These are phyloP conservation scores for Cladosporium austrohemisphaericum DNA, from an alignment of 2,329 filamentous ascomycete species.

Conservation along the genomic window DNA sequence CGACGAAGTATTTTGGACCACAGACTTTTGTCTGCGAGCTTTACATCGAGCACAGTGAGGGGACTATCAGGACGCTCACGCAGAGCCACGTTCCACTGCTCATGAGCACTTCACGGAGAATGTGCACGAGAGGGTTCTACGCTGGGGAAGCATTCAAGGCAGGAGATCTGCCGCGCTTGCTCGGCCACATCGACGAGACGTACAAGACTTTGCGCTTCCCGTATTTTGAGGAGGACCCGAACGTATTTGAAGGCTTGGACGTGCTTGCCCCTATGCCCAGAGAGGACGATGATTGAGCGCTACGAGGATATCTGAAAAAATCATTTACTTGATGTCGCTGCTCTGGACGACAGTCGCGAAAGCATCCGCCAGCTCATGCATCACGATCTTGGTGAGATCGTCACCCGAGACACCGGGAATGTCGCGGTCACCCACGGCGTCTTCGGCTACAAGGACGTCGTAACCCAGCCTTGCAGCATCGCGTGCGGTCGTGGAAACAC, in stretches of 20 bases:
- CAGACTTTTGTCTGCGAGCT: conserved; percentile 26
- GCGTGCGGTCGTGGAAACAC: conserved; percentile 60
- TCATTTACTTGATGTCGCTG: conserved; percentile 41
- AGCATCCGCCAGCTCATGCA: conserved; percentile 60
- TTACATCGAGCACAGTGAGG: conserved; percentile 25
- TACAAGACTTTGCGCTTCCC: conserved; percentile 21
- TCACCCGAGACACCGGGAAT: conserved; percentile 59
- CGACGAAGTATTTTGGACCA: conserved; percentile 15
- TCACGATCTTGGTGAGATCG: conserved; percentile 50
- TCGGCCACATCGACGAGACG: background rate
- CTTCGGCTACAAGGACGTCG: conserved; percentile 59
- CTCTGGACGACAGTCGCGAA: conserved; percentile 59
- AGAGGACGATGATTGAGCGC: conserved; percentile 22
- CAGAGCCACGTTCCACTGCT: conserved; percentile 20
- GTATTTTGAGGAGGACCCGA: conserved; percentile 27
- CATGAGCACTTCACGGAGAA: conserved; percentile 24
- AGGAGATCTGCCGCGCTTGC: conserved; percentile 14
- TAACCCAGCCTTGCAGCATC: conserved; percentile 59
- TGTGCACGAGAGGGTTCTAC: background rate
- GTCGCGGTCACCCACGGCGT: conserved; percentile 63
- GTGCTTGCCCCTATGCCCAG: conserved; percentile 20
- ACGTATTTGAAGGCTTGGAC: conserved; percentile 29
- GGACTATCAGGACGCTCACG: conserved; percentile 19
- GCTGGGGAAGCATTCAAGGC: conserved; percentile 15
- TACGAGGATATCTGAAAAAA: background rate